Percentiles rank a stretch among this genome's conserved stretches.
Conservation (phyloP, 805 yeast genomes). For the Aciculoconidium aculeatum region DNA sequence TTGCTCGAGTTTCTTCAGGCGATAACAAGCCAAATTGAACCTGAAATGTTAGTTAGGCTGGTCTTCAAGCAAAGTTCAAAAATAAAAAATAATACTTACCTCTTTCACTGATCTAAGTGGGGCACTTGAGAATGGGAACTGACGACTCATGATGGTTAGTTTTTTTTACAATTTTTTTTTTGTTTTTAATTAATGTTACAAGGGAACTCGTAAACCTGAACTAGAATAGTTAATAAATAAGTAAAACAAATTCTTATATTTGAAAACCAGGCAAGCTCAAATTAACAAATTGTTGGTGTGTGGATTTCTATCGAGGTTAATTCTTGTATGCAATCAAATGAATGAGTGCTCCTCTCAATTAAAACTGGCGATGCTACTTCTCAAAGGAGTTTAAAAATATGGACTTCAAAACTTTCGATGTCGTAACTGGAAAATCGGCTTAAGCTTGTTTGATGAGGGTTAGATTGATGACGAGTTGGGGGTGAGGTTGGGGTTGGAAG, state of each 20-base stretch:
- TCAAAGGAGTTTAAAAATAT: too few relatives aligned
- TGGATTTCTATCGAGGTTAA: background rate
- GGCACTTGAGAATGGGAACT: conserved; percentile 92
- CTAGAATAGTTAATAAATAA: conserved; percentile 1
- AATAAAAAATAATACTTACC: conserved; percentile 40
- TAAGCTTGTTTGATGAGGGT: too few relatives aligned
- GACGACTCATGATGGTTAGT: conserved; percentile 34
- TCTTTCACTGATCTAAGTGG: conserved; percentile 96
- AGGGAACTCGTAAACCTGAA: too few relatives aligned
- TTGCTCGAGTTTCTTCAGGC: conserved; percentile 94
- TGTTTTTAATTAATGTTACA: conserved; percentile 5
- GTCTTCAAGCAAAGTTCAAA: too few relatives aligned
- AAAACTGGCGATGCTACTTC: too few relatives aligned
- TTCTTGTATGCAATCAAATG: conserved; percentile 22
- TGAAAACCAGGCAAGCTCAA: too few relatives aligned
- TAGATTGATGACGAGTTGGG: too few relatives aligned
- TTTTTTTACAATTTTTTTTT: conserved; percentile 12
- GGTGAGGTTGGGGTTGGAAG: too few relatives aligned
- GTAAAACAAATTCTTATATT: conserved; percentile 1
- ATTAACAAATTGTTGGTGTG: background rate
- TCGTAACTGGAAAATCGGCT: too few relatives aligned
- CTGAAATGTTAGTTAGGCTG: conserved; percentile 30
- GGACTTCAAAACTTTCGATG: too few relatives aligned
- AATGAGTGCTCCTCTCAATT: conserved; percentile 23
- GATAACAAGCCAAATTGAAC: conserved; percentile 96